phyloP scores from a whole-genome alignment of 192 early-diverging fungal species.

The Oehlia diaphana region DNA sequence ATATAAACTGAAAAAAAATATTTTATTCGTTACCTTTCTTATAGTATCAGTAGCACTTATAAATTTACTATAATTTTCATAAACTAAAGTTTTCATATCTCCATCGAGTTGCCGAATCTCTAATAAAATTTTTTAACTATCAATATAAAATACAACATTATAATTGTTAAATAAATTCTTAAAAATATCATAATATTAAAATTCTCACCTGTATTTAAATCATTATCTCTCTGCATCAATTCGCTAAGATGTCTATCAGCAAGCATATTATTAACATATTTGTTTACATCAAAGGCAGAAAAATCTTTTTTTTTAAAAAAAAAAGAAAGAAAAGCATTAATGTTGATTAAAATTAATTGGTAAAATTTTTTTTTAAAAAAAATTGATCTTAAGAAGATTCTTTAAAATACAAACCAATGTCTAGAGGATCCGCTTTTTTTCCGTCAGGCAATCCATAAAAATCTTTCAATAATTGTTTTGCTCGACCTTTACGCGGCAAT shows the following conservation, averaged over 20 bases:
- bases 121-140: not conserved
- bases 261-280: conserved; percentile 75
- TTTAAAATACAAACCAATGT: conserved; percentile 58
- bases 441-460: conserved; percentile 48
- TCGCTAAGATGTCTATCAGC: conserved; percentile 66
- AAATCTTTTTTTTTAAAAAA: conserved; percentile 50
- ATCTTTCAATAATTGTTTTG: conserved; percentile 57
- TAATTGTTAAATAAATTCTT: not conserved
- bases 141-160: not conserved
- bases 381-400: not conserved
- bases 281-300: conserved; percentile 71
- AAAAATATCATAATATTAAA: not conserved
- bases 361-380: not conserved
- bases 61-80: conserved; percentile 98
- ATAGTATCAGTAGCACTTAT: conserved; percentile 95
- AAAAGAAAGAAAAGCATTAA: not conserved
- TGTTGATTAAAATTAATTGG: not conserved
- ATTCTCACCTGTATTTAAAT: conserved; percentile 63
- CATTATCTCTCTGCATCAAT: conserved; percentile 74
- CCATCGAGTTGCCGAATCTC: conserved; percentile 90
- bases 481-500: conserved; percentile 24
- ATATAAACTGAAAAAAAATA: not conserved
- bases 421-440: conserved; percentile 59
- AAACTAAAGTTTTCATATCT: conserved; percentile 96
- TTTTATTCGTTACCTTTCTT: conserved; percentile 47